Evolutionary conservation across 1,139 yeast species (phyloP), one percentile per base, ranked within the genome.

Genomic region (Candida tetrigidarum): DNA sequence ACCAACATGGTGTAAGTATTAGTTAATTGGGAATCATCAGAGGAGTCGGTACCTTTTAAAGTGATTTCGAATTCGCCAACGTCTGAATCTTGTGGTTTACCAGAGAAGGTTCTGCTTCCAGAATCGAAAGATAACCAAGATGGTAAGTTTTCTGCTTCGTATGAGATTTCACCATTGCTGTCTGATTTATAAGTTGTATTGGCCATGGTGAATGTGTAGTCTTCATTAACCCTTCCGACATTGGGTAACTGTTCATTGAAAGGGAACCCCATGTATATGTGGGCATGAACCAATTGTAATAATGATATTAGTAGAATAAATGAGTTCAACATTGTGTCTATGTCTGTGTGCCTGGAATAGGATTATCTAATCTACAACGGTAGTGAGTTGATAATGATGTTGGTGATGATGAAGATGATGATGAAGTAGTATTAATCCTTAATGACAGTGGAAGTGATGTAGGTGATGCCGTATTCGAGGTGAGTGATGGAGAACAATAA

Each of bases 211-310:
- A 89, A 93, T n/a, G 69, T 53, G 66, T 86, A 93, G 1, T 63
- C 58, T 52, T 80, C 71, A 51, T 81, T 80, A 14, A 81, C 79
- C 47, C 96, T 76, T 4, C 96, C 97, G 10, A 93, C 88, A 29
- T 91, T 86, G 14, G 98, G 98, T 30, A 83, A 75, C 65, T 93
- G 99, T 59, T 84, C 83, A 52, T 78, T 68, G 58, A 93, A 80
- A 6, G 97, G 95, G 70, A 86, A 92, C 37, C 92, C 91, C 48
- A 82, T 76, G 50, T 79, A 78, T 36, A 72, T 62, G 43, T 63
- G 63, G 12, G 40, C 40, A 12, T 37, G 27, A 19, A 28, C 19
- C 40, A 27, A 37, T 27, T 28, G 34, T n/a, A 15, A 27, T 28
- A 37, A 27, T 28, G 40, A 28, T 37, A 37, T 37, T 37, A 37